Evolutionary conservation across 129 eudicot genomes (phyloP), one percentile per base, ranked within the genome.

Genomic region (Tanacetum coccineum): DNA sequence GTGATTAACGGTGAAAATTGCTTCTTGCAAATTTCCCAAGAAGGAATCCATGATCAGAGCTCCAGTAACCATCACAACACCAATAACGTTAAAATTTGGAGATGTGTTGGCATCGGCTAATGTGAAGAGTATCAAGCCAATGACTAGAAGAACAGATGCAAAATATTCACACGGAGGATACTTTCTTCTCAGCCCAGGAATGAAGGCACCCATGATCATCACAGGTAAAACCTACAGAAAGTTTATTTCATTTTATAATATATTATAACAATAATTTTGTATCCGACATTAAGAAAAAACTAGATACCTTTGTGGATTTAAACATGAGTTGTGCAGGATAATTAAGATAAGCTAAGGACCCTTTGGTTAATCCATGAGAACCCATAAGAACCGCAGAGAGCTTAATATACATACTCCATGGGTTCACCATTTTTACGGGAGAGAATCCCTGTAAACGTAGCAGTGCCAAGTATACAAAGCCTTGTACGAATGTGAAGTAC

Each of bases 301-400:
- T 22, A 53, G 26, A 47, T 42, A 93, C 99, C 99, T 93, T 93
- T 17, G 95, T 93, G 17, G 99, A 93, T 74, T 93, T 93, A 71
- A 93, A 93, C 99, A 93, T 93, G 49, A 93, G 83, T 53, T 93
- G 99, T 45, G 99, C 96, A 3, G 99, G 96, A 68, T 93, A 93
- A 62, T 93, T 93, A 39, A 93, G 99, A 58, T 76, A 93, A 64
- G 98, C 99, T 60, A 93, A 82, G 12, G 96, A 89, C 3, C 99
- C 99, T 70, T 93, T 93, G 28, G 99, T 89, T 49, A 93, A 74
- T 45, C 96, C 96, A 84, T 89, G 95, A 54, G 99, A 93, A 39
- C 95, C 99, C 96, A 93, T 93, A 32, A 93, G 96, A 55, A 93
- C 99, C 28, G 81, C 96, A 26, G 99, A 93, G 59, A 93, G 90